Percentiles rank a stretch among this genome's conserved stretches.
Evolutionary conservation across 257 asterid species (phyloP).

Genomic region (Paulownia fortunei): DNA sequence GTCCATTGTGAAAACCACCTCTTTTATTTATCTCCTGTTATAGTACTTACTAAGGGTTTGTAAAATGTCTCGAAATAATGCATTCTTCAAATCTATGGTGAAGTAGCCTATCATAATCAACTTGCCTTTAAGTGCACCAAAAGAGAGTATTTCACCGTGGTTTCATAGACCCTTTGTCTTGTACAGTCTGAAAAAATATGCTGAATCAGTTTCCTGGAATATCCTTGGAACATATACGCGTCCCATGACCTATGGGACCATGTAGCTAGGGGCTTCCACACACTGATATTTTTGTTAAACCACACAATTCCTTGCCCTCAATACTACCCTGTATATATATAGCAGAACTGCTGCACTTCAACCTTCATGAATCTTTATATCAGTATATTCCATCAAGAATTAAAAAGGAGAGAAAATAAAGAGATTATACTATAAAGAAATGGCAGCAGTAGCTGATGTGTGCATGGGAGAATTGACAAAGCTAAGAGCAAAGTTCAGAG

Average conservation of each 20-base stretch:
- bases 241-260: slow-evolving; percentile 22
- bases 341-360: neutral
- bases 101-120: no score
- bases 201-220: slow-evolving; percentile 42
- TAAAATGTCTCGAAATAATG: no score
- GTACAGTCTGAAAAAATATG: slow-evolving; percentile 12
- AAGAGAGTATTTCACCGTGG: neutral
- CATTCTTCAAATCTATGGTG: no score
- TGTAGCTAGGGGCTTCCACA: slow-evolving; percentile 32
- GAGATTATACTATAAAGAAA: slow-evolving; percentile 16
- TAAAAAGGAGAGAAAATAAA: neutral
- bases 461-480: slow-evolving; percentile 63
- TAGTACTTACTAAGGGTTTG: no score
- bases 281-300: slow-evolving; percentile 22
- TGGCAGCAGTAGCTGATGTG: slow-evolving; percentile 62
- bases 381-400: slow-evolving; percentile 4
- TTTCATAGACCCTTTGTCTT: slow-evolving; percentile 30
- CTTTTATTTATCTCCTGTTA: no score
- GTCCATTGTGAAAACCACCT: no score
- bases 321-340: slow-evolving; percentile 23
- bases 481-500: slow-evolving; percentile 54
- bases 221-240: slow-evolving; percentile 42
- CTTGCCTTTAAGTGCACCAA: neutral
- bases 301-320: slow-evolving; percentile 29
- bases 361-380: slow-evolving; percentile 18